These are phyloP conservation scores for Atalantia buxifolia DNA, from an alignment of 345 rosid species.

Conservation along the genomic window DNA sequence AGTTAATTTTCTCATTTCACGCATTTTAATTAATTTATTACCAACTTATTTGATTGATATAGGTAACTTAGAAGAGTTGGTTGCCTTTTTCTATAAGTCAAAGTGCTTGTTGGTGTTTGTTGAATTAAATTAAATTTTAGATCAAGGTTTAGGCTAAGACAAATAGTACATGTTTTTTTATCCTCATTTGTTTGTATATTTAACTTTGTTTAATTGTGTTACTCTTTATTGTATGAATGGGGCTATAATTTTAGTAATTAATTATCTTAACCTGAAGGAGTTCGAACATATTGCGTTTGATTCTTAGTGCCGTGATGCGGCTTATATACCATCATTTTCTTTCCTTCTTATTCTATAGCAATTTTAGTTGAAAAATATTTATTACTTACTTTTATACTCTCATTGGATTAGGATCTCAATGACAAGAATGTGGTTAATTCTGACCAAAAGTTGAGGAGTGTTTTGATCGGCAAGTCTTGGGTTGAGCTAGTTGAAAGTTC, in stretches of 20 bases:
- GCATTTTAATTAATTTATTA: too few relatives aligned
- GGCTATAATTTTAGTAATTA: background rate
- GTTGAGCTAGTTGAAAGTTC: too few relatives aligned
- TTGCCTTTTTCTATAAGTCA: too few relatives aligned
- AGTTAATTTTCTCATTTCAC: too few relatives aligned
- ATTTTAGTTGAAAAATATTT: background rate
- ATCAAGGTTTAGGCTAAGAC: too few relatives aligned
- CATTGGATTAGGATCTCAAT: slow-evolving; percentile 53
- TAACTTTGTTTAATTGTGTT: too few relatives aligned
- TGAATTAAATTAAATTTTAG: too few relatives aligned
- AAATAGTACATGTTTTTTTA: too few relatives aligned
- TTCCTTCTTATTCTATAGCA: background rate
- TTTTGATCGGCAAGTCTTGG: slow-evolving; percentile 46
- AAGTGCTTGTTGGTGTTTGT: too few relatives aligned
- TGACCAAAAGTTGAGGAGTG: slow-evolving; percentile 64
- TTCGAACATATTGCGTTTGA: background rate
- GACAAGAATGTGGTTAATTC: slow-evolving; percentile 82
- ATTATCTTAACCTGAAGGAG: background rate
- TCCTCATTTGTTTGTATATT: too few relatives aligned
- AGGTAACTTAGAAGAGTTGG: too few relatives aligned
- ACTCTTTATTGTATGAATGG: background rate
- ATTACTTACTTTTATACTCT: background rate
- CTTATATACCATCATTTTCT: background rate
- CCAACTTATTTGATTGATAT: too few relatives aligned
- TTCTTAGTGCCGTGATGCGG: background rate